Base-by-base conservation (phyloP, 164 flowering plant genomes). In the Aristolochia californica region DNA sequence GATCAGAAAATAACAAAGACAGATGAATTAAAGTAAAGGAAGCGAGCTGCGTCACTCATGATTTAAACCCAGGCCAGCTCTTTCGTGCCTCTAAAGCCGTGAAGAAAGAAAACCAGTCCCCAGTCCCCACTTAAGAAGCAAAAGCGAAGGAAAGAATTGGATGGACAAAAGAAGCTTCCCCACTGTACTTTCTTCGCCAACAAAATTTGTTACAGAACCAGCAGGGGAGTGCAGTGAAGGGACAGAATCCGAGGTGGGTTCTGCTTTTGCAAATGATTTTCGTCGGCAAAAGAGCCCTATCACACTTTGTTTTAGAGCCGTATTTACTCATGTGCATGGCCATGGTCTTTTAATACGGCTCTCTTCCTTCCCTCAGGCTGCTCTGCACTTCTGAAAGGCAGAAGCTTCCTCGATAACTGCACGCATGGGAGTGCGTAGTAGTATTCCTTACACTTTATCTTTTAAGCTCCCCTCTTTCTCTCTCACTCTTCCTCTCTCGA, bases 161-260 rank as follows among this genome's bases (percentile, higher is more conserved):
- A 28, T 28, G 28, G 56, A 15, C 47, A 57, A 57, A 57, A 57
- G 60, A 57, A 69, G 74, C 68, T 69, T 71, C 70, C 58, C 55
- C 18, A 40, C 27, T 48, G 66, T 61, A 61, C 75, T 66, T 70
- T 62, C 51, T 44, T 17, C 12, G 21, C 27, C n/a, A 25, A 50
- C n/a, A 38, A 40, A 25, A 17, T 43, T 51, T 58, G 53, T 43
- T 28, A 20, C 43, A 45, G 16, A 60, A 40, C 52, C 59, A 74
- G 26, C 54, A 65, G 30, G 56, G 40, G 44, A 43, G 27, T 21
- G 11, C 27, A 50, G 47, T 17, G 23, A 22, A 62, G 30, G 40
- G 40, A 63, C 65, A 66, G 76, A 70, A 77, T 77, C 81, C 76
- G 62, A 77, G 66, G 77, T 27, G 45, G n/a, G 18, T 34, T 40